Base-by-base conservation (phyloP, 768 basidiomycete genomes). In the Tricholoma bakamatsutake region DNA sequence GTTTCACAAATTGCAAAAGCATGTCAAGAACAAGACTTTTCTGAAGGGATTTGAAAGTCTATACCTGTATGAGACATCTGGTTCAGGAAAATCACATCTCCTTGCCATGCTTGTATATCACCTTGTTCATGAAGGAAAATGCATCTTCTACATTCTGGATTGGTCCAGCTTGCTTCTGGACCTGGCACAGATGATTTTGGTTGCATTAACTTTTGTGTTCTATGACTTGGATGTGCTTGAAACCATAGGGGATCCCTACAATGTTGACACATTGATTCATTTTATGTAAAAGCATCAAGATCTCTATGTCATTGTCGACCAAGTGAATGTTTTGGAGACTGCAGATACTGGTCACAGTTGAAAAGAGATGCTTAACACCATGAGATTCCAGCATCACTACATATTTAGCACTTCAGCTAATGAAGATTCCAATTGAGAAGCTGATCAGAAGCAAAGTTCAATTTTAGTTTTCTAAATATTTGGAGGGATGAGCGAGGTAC, bases 331-430 rank as follows among this genome's bases (percentile, higher is more conserved):
- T 31, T 54, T 60, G 56, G 56, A 57, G 31, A 4, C 50, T 28
- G 18, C 15, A 34, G 52, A 24, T 46, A 28, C 33, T 51, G 12
- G 35, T 21, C 7, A 18, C 40, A 42, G 8, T n/a, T 2, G 18
- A 42, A 21, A 18, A 8, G 18, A 42, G n/a, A 17, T 17, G 47
- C 59, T 59, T 37, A 27, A 39, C 13, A 15, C 15, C 33, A 40
- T 60, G 48, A 57, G 48, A 33, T 53, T 31, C 27, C 13, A 33
- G 1, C 52, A 57, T 43, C 42, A 47, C 18, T 57, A 54, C 43
- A 60, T 60, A 54, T 57, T 54, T 53, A 60, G 59, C 40, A 56
- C 59, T 35, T 60, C 59, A 11, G 59, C 56, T 46, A 60, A 60
- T 28, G 52, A 60, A 57, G 24, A 43, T 37, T 54, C 56, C 34